These are phyloP conservation scores for Emergomyces orientalis DNA, from an alignment of 2,329 filamentous ascomycete species.

Conservation along the genomic window DNA sequence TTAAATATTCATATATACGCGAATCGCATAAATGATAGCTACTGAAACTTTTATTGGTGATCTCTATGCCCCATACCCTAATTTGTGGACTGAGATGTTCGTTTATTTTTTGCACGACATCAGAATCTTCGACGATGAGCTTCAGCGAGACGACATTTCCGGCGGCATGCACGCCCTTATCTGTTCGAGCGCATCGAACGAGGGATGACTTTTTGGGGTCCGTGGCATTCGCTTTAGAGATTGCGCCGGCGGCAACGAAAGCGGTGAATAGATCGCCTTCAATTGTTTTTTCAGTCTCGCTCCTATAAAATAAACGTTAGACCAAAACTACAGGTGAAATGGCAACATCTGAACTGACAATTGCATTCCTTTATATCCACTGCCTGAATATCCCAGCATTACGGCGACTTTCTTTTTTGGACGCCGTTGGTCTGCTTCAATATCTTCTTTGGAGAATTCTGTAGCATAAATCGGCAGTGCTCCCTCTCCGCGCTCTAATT, in stretches of 20 bases:
- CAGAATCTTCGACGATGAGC: slow-evolving; percentile 83
- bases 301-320: slow-evolving; percentile 26
- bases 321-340: neutral
- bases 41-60: slow-evolving; percentile 84
- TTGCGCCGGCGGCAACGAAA: slow-evolving; percentile 81
- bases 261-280: slow-evolving; percentile 91
- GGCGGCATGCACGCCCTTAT: slow-evolving; percentile 94
- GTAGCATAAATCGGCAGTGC: slow-evolving; percentile 45
- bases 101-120: slow-evolving; percentile 89
- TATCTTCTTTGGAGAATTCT: slow-evolving; percentile 66
- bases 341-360: slow-evolving; percentile 41
- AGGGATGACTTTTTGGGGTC: slow-evolving; percentile 95
- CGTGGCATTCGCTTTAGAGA: slow-evolving; percentile 92
- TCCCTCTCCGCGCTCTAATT: slow-evolving; percentile 40
- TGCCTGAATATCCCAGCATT: slow-evolving; percentile 89
- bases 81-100: slow-evolving; percentile 76
- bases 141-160: slow-evolving; percentile 94
- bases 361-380: slow-evolving; percentile 96
- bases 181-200: slow-evolving; percentile 86
- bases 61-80: slow-evolving; percentile 84
- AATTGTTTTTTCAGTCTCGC: slow-evolving; percentile 71
- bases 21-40: slow-evolving; percentile 94
- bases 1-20: slow-evolving; percentile 92
- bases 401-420: slow-evolving; percentile 97
- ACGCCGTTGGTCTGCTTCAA: slow-evolving; percentile 72